phyloP scores from a whole-genome alignment of 148 eudicot species.

The Rhododendron vialii region DNA sequence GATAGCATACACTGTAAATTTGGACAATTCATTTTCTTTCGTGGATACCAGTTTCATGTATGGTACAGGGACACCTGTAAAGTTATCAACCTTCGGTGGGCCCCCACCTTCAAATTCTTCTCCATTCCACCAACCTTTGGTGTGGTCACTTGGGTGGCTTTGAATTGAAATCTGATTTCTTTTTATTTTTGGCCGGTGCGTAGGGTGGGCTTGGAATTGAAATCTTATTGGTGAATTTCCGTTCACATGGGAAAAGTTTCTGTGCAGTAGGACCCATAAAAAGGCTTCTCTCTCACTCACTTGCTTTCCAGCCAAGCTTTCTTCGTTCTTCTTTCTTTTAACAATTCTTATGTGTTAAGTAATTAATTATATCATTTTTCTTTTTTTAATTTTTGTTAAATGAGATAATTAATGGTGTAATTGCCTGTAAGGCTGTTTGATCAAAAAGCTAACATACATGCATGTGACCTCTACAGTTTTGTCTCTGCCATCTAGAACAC shows the following conservation, averaged over 20 bases:
- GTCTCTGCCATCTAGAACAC: background rate
- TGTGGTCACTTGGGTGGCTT: slow-evolving; percentile 4
- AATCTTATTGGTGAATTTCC: slow-evolving; percentile 6
- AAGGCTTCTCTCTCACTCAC: slow-evolving; percentile 10
- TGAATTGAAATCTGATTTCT: slow-evolving; percentile 3
- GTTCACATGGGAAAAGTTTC: slow-evolving; percentile 28
- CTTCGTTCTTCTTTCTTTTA: slow-evolving; percentile 3
- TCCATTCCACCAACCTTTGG: slow-evolving; percentile 21
- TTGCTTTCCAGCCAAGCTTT: slow-evolving; percentile 36
- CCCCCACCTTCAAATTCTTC: slow-evolving; percentile 12
- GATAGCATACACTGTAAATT: too few species aligned
- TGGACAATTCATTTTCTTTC: too few species aligned
- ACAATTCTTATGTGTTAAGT: background rate
- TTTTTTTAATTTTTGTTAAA: background rate
- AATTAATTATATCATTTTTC: background rate
- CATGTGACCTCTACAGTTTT: background rate
- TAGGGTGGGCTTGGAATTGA: background rate
- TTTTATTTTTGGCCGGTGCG: slow-evolving; percentile 18
- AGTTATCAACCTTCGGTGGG: background rate
- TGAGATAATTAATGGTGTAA: background rate
- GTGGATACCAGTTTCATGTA: too few species aligned
- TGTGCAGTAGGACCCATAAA: slow-evolving; percentile 16
- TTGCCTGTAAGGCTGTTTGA: background rate
- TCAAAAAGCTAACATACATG: background rate
- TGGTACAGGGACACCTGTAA: slow-evolving; percentile 11